These are phyloP conservation scores for Selenicereus undatus DNA, from an alignment of 148 eudicot species.

Conservation along the genomic window DNA sequence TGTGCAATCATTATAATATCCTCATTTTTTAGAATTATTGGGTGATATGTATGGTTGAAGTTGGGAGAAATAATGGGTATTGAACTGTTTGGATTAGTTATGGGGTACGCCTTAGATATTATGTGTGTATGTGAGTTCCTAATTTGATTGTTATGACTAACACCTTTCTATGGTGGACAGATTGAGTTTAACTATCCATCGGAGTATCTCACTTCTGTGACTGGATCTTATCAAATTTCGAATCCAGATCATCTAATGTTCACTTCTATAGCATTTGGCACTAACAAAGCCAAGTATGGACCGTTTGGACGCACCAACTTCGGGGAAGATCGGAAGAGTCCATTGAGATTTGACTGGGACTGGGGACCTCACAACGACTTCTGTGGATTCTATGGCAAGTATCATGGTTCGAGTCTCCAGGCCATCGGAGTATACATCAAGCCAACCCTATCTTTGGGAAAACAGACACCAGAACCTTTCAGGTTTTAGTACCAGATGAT, in stretches of 20 bases:
- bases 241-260: too few species aligned
- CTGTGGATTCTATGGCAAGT: neutral
- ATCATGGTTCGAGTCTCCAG: neutral
- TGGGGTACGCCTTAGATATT: too few species aligned
- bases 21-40: too few species aligned
- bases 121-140: neutral
- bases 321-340: too few species aligned
- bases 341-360: neutral
- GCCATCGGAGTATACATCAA: neutral
- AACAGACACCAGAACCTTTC: neutral
- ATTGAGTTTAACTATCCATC: neutral
- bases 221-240: neutral
- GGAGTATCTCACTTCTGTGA: neutral
- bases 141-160: too few species aligned
- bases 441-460: neutral
- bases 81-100: too few species aligned
- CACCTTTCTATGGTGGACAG: neutral
- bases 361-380: neutral
- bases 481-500: too few species aligned
- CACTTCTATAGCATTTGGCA: neutral
- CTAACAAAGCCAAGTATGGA: neutral
- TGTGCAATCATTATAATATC: too few species aligned
- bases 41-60: too few species aligned
- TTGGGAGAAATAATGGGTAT: too few species aligned
- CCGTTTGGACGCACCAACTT: neutral